Evolutionary conservation across 2,329 filamentous ascomycete genomes (phyloP).

Genomic region (Claviceps cyperi): DNA sequence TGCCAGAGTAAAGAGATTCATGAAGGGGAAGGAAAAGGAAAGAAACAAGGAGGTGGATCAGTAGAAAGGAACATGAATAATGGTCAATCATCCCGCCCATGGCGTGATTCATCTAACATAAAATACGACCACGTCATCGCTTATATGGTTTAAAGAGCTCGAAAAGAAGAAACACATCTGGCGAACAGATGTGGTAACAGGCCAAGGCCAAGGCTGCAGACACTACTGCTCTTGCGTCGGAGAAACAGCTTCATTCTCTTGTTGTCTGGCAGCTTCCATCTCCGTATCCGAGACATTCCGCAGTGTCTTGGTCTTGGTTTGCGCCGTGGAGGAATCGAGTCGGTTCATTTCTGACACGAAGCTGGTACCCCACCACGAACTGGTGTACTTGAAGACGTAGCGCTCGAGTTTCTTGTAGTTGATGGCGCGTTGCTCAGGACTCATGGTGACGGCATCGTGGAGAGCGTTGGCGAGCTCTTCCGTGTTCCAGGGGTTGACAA

Average conservation of each 20-base stretch:
- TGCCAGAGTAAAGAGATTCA: neutral
- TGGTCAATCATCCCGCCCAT: neutral
- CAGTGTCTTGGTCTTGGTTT: constrained; percentile 28
- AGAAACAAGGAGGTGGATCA: neutral
- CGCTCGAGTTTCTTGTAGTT: constrained; percentile 88
- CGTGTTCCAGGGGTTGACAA: constrained; percentile 98
- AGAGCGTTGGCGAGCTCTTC: constrained; percentile 88
- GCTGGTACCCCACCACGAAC: constrained; percentile 89
- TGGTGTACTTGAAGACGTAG: constrained; percentile 96
- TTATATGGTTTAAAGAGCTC: neutral
- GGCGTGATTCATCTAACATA: neutral
- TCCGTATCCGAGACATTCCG: constrained; percentile 27
- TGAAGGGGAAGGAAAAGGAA: neutral
- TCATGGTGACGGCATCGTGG: constrained; percentile 94
- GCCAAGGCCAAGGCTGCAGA: no score
- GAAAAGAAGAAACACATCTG: neutral
- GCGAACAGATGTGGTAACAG: neutral
- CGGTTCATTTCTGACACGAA: constrained; percentile 75
- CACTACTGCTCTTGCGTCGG: constrained; percentile 1
- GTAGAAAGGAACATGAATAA: neutral
- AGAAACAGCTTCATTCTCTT: constrained; percentile 5
- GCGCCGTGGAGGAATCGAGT: constrained; percentile 25
- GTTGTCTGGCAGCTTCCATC: constrained; percentile 11
- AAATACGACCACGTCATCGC: neutral
- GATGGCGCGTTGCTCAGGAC: constrained; percentile 66